A percentile compares a stretch with the other conserved stretches of the same genome.
Conservation (phyloP, 148 eudicot species). For the Polygonum aviculare region DNA sequence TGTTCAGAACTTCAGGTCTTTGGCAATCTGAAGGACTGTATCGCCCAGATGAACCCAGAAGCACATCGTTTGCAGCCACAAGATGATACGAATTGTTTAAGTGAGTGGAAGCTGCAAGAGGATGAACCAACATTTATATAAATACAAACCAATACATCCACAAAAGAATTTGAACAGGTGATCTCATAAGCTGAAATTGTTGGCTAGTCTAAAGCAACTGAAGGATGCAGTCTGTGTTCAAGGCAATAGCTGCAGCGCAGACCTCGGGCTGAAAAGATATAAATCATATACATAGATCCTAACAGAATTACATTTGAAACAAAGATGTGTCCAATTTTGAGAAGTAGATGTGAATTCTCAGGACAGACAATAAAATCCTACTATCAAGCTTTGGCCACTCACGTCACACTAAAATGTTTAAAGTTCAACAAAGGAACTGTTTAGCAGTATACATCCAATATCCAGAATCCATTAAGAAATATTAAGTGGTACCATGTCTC, state of each 20-base stretch:
- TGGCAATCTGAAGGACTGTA: constrained; percentile 90
- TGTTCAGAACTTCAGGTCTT: constrained; percentile 75
- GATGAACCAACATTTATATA: neutral
- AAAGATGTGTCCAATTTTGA: neutral
- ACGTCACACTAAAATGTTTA: neutral
- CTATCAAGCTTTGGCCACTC: neutral
- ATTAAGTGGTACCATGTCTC: neutral
- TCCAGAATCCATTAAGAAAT: neutral
- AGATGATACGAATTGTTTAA: constrained; percentile 52
- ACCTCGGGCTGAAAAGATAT: neutral
- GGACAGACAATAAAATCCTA: neutral
- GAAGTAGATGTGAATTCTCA: neutral
- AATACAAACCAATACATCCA: neutral
- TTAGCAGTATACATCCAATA: neutral
- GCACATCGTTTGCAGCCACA: constrained; percentile 87
- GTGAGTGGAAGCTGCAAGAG: constrained; percentile 71
- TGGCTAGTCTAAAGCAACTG: neutral
- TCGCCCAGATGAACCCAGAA: constrained; percentile 63
- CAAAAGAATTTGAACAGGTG: neutral
- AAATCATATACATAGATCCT: neutral
- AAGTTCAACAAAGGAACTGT: neutral
- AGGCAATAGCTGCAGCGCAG: neutral
- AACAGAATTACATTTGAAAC: neutral
- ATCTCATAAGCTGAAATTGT: neutral
- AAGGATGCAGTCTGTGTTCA: neutral